These are phyloP conservation scores for Hypoxylon fuscum DNA, from an alignment of 495 filamentous ascomycete genomes.

Conservation along the genomic window DNA sequence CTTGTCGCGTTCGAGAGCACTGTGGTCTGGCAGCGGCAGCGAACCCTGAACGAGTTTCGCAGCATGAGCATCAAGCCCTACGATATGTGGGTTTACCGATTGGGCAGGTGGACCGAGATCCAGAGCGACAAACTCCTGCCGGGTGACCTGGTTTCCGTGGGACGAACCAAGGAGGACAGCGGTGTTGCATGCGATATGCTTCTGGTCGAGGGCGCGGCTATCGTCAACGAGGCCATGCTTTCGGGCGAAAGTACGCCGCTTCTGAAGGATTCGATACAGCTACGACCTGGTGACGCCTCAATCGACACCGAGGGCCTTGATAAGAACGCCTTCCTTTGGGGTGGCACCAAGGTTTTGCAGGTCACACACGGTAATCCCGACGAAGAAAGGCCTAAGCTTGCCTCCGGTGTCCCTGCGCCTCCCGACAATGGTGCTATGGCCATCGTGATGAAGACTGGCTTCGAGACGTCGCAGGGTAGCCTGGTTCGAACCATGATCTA, in stretches of 20 bases:
- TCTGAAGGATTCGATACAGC: conserved; percentile 94
- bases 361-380: conserved; percentile 86
- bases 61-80: conserved; percentile 99
- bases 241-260: conserved; percentile 97
- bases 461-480: conserved; percentile 97
- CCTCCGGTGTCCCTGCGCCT: conserved; percentile 73
- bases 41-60: conserved; percentile 96
- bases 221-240: conserved; percentile 99
- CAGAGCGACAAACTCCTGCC: conserved; percentile 94
- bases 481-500: conserved; percentile 99
- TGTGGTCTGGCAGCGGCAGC: conserved; percentile 98
- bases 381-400: conserved; percentile 69
- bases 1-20: conserved; percentile 97
- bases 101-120: conserved; percentile 86
- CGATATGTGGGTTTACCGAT: conserved; percentile 86
- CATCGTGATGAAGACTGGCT: conserved; percentile 95
- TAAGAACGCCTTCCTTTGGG: conserved; percentile 95
- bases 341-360: conserved; percentile 97
- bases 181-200: conserved; percentile 98
- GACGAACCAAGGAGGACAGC: conserved; percentile 94
- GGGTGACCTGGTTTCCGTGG: conserved; percentile 95
- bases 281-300: conserved; percentile 82
- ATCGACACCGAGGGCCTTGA: conserved; percentile 93
- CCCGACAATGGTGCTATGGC: conserved; percentile 96
- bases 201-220: conserved; percentile 90